These are phyloP conservation scores for Cryptococcus maquisensis DNA, from an alignment of 1,284 basidiomycete species.

Conservation along the genomic window DNA sequence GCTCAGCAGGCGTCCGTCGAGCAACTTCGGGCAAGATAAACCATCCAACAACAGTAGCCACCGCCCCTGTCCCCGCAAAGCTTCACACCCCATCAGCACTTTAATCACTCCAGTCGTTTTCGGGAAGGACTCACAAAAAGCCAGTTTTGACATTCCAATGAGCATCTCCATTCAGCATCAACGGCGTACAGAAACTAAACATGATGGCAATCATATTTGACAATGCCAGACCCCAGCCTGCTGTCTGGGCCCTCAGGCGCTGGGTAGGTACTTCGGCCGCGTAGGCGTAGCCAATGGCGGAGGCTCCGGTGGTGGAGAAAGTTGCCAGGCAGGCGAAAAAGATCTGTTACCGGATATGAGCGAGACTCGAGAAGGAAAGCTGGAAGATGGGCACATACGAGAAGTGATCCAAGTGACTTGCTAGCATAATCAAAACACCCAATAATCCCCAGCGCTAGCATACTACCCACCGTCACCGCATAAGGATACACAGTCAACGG, in stretches of 20 bases:
- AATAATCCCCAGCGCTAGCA: conserved; percentile 29
- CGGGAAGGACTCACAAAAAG: conserved; percentile 14
- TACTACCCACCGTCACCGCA: conserved; percentile 17
- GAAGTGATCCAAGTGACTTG: conserved; percentile 20
- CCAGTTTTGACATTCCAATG: conserved; percentile 24
- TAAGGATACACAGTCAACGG: conserved; percentile 28
- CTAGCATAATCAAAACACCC: conserved; percentile 27
- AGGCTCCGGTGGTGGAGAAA: conserved; percentile 20
- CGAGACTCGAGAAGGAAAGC: neutral
- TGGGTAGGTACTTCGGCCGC: conserved; percentile 24
- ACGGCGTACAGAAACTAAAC: conserved; percentile 15
- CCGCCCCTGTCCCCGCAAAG: conserved; percentile 21
- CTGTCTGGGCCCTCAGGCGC: conserved; percentile 23
- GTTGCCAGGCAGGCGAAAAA: conserved; percentile 25
- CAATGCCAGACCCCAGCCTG: conserved; percentile 18
- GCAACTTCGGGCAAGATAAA: conserved; percentile 30
- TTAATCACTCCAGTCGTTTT: neutral
- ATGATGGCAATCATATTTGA: conserved; percentile 22
- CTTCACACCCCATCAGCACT: neutral
- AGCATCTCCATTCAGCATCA: conserved; percentile 10
- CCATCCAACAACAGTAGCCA: conserved; percentile 22
- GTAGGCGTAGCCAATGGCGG: conserved; percentile 24
- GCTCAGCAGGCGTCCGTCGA: conserved; percentile 23
- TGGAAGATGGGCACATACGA: too few relatives aligned
- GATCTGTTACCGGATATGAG: conserved; percentile 4